Conservation (phyloP, 148 eudicot genomes). For the Polygonum maritimum region DNA sequence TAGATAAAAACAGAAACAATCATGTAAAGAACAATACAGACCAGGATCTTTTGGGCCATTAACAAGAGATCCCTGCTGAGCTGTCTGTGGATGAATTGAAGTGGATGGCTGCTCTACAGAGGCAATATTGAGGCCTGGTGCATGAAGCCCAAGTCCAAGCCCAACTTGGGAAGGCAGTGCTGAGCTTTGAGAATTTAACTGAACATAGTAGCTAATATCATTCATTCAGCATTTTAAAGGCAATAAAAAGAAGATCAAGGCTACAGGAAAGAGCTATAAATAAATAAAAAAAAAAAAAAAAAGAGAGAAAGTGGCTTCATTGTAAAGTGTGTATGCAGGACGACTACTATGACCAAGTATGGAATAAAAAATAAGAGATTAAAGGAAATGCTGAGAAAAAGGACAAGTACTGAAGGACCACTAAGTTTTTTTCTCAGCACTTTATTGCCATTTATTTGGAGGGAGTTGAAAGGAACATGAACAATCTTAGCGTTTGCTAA, state of each 20-base stretch:
- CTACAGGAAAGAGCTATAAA: background rate
- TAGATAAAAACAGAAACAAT: background rate
- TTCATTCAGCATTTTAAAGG: background rate
- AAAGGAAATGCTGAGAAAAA: background rate
- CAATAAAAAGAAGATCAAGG: background rate
- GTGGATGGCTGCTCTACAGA: conserved; percentile 35
- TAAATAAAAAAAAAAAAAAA: background rate
- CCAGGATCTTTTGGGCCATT: conserved; percentile 65
- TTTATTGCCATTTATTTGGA: background rate
- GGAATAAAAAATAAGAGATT: background rate
- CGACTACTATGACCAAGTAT: background rate
- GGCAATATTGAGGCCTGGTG: conserved; percentile 48
- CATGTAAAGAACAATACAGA: conserved; percentile 14
- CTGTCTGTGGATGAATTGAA: conserved; percentile 45
- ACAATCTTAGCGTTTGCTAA: background rate
- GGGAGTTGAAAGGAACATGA: background rate
- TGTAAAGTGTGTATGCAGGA: no score
- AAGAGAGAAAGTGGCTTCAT: background rate
- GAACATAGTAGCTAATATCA: conserved; percentile 9
- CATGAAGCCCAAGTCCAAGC: conserved; percentile 58
- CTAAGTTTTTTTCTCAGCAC: background rate
- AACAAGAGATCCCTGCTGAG: conserved; percentile 47
- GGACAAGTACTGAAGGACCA: background rate
- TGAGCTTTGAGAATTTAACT: conserved; percentile 83
- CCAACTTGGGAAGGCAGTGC: conserved; percentile 61